Base-by-base conservation (phyloP, 768 basidiomycete genomes). In the Kwoniella europaea region DNA sequence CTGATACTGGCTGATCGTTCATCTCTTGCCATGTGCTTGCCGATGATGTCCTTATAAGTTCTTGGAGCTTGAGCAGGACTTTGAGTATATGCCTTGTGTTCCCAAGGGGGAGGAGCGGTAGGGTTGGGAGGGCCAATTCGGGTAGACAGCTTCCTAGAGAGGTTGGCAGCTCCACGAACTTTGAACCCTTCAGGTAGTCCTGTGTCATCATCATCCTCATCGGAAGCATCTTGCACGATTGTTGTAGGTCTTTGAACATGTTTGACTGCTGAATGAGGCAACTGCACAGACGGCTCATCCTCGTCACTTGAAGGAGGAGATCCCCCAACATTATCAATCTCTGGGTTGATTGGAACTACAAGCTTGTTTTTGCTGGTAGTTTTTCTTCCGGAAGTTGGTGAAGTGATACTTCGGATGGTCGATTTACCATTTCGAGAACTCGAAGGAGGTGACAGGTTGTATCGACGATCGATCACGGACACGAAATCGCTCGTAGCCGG, bases 301-400 rank as follows among this genome's bases (percentile, higher is more conserved):
- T 80, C 79, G 57, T 80, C 79, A 53, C 77, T 78, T 24, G 69
- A 63, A 4, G 77, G 75, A 27, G 79, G 79, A 55, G 72, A 75
- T 1, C 70, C 75, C 1, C 66, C 79, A 4, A 71, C 60, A 3
- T 68, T 67, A 6, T 76, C 69, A 22, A 53, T 50, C 12, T 29
- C 50, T 10, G 12, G 50, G 16, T 67, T 63, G 54, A 76, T 67
- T 9, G 71, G 71, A 1, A 63, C 41, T 2, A 67, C 62, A 41
- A 70, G 61, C 22, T 12, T 68, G 6, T 67, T 35, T 4, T 58
- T 46, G 2, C 2, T 16, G 4, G 54, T 24, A 13, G n/a, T 18
- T 4, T 24, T 55, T 55, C 10, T 24, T 22, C 54, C 15, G 9
- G 20, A 9, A 13, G 54, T 24, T 24, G 54, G 10, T 7, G 54